Base-by-base conservation (phyloP, 2,329 filamentous ascomycete species). In the Sporothrix sp. region DNA sequence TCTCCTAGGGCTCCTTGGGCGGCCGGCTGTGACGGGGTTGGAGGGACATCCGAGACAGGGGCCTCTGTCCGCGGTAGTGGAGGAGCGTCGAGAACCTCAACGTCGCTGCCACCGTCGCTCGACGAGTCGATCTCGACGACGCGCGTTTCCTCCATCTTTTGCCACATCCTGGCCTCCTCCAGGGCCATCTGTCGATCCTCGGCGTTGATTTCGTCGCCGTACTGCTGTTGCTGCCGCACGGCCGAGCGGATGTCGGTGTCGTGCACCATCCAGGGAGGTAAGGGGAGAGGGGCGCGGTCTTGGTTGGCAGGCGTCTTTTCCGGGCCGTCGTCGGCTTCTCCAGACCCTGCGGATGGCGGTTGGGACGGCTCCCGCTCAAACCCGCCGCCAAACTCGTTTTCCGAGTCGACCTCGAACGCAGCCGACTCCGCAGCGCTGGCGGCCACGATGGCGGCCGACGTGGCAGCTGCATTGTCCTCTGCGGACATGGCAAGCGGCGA, bases 201-300 rank as follows among this genome's bases (percentile, higher is more conserved):
- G 18, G 82, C 82, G 51, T 84, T 80, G 51, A 85, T 79, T 51
- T 79, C 74, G 18, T 68, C 66, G 44, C 83, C 78, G 43, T 64
- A 71, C 59, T 68, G 76, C 56, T 67, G 75, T 66, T 81, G 77
- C 51, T 78, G 75, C 58, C 75, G 78, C 54, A 81, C 66, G 23
- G 75, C 74, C 45, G 82, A 75, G 54, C 84, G 73, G 28, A 90
- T 80, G 52, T 89, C 85, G 2, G 74, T 73, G 6, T 80, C 67
- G 54, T 81, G 76, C 2, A 70, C 68, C 60, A 93, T 76, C 87
- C 87, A 93, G 1, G 87, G 87, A 10, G 1, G 87, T 87, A 7
- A 91, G 62, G 0, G 83, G 82, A n/a, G 70, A 72, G 1, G 76
- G 70, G n/a, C n/a, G n/a, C n/a, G n/a, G 3, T 63, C 39, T 3